A percentile compares a stretch with the other conserved stretches of the same genome.
phyloP scores from a whole-genome alignment of 2,329 filamentous ascomycete species.

The Aurifilum marmelostoma region DNA sequence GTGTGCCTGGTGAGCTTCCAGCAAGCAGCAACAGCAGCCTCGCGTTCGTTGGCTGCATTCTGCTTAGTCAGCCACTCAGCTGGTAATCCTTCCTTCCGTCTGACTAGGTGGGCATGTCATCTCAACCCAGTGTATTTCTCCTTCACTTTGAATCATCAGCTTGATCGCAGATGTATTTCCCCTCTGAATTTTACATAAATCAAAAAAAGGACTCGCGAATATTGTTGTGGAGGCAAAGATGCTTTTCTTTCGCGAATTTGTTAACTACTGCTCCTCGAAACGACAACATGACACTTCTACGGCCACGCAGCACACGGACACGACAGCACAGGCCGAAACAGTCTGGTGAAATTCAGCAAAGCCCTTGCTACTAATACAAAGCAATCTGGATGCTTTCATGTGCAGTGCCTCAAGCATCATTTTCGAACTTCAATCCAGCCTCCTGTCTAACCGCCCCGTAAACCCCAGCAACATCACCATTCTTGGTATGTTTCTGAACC shows the following conservation, averaged over 20 bases:
- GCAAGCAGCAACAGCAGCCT: not conserved
- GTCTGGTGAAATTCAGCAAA: not conserved
- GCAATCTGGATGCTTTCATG: not conserved
- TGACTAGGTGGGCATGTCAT: not conserved
- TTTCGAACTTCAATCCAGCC: conserved; percentile 75
- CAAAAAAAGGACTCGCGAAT: no score
- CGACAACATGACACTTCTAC: not conserved
- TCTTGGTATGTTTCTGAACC: conserved; percentile 67
- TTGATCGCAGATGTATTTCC: not conserved
- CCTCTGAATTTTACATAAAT: not conserved
- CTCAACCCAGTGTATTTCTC: not conserved
- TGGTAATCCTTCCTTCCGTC: not conserved
- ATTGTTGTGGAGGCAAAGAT: not conserved
- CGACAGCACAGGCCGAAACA: not conserved
- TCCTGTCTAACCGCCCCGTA: conserved; percentile 80
- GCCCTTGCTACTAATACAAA: not conserved
- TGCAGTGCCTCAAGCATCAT: conserved; percentile 42
- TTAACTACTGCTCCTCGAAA: not conserved
- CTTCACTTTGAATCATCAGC: not conserved
- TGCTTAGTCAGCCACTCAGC: conserved; percentile 6
- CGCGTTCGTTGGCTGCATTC: not conserved
- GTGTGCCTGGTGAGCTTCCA: conserved; percentile 18
- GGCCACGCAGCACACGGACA: not conserved
- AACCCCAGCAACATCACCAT: conserved; percentile 79
- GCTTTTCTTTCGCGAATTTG: not conserved